A percentile compares a stretch with the other conserved stretches of the same genome.
phyloP scores from a whole-genome alignment of 352 stramenopile species.

The Phytophthora pisi region DNA sequence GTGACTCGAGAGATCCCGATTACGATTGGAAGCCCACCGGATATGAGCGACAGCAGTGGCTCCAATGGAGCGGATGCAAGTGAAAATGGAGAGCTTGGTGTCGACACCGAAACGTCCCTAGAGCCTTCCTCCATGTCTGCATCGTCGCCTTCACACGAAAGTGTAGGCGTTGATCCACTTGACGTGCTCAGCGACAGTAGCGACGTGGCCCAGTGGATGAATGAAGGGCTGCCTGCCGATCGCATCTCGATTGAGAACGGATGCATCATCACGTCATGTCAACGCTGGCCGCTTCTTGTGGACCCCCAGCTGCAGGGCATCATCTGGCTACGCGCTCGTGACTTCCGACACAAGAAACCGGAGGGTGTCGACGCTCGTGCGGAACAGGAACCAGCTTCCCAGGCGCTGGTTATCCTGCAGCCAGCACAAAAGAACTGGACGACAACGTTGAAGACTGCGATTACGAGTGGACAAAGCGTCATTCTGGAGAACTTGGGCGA shows the following conservation, averaged over 20 bases:
- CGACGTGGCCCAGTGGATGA: slow-evolving; percentile 91
- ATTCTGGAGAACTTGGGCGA: slow-evolving; percentile 93
- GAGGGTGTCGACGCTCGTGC: neutral
- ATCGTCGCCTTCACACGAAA: slow-evolving; percentile 1
- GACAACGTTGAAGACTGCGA: slow-evolving; percentile 73
- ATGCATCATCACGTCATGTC: slow-evolving; percentile 90
- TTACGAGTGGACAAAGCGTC: slow-evolving; percentile 77
- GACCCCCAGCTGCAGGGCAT: slow-evolving; percentile 92
- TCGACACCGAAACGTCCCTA: slow-evolving; percentile 4
- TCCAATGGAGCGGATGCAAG: neutral
- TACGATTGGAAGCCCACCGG: slow-evolving; percentile 35
- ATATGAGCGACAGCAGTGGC: slow-evolving; percentile 9
- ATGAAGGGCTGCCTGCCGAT: slow-evolving; percentile 90
- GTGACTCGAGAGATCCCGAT: slow-evolving; percentile 88
- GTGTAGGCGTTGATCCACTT: slow-evolving; percentile 76
- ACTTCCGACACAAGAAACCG: slow-evolving; percentile 43
- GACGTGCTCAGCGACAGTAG: slow-evolving; percentile 86
- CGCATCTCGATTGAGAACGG: slow-evolving; percentile 94
- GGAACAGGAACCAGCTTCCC: slow-evolving; percentile 3
- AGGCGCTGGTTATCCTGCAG: slow-evolving; percentile 72
- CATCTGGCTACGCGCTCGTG: slow-evolving; percentile 77
- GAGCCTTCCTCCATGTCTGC: slow-evolving; percentile 13
- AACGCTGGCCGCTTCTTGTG: slow-evolving; percentile 90
- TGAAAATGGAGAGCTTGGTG: neutral
- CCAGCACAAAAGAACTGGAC: slow-evolving; percentile 81